phyloP scores from a whole-genome alignment of 192 early-diverging fungal genomes.

The Podila epicladia region DNA sequence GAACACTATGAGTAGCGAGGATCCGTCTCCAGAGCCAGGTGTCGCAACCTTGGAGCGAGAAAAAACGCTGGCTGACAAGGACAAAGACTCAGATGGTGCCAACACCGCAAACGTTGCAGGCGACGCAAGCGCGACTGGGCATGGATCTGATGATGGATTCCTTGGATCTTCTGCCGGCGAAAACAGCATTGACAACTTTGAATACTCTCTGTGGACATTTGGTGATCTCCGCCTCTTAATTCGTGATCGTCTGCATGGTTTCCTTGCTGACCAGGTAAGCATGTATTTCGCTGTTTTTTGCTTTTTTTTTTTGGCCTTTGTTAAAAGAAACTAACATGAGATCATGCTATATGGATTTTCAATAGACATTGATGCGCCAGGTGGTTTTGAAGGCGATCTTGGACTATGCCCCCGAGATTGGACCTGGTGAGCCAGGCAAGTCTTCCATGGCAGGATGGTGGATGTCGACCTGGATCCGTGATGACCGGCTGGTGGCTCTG shows the following conservation, averaged over 20 bases:
- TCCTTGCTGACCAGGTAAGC: conserved; percentile 30
- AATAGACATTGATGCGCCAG: conserved; percentile 25
- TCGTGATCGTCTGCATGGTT: conserved; percentile 39
- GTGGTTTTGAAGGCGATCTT: conserved; percentile 35
- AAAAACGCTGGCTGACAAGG: too few relatives aligned
- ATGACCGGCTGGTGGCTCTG: conserved; percentile 35
- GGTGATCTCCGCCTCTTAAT: conserved; percentile 31
- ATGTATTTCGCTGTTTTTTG: background rate
- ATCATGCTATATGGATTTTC: background rate
- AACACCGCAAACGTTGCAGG: background rate
- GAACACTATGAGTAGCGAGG: too few relatives aligned
- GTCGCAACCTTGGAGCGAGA: too few relatives aligned
- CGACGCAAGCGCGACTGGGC: background rate
- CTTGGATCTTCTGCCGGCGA: background rate
- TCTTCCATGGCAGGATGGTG: conserved; percentile 41
- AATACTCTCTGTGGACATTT: conserved; percentile 46
- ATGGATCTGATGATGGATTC: background rate
- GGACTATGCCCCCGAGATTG: conserved; percentile 41
- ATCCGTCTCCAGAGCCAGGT: too few relatives aligned
- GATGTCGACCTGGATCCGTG: conserved; percentile 46
- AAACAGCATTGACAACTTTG: conserved; percentile 14
- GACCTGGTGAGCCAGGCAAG: conserved; percentile 11
- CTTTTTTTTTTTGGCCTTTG: background rate
- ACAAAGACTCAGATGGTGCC: background rate
- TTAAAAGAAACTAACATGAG: too few relatives aligned